A percentile compares a stretch with the other conserved stretches of the same genome.
These are phyloP conservation scores for Rhizopogon roseolus DNA, from an alignment of 768 basidiomycete genomes.

Conservation along the genomic window DNA sequence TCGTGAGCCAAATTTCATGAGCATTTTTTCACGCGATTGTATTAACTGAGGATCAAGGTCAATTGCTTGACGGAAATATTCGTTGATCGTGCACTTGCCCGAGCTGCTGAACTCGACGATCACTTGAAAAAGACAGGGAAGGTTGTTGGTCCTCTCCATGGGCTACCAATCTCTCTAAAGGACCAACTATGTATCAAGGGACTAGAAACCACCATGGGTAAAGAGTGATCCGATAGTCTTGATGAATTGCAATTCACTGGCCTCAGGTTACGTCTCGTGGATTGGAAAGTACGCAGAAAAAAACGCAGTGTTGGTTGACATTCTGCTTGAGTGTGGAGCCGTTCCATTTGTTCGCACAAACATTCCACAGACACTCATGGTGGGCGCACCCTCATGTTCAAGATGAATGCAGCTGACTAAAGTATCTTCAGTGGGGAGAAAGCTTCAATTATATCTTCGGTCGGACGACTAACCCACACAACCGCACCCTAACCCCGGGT, in stretches of 20 bases:
- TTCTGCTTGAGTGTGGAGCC: slow-evolving; percentile 62
- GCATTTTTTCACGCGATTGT: neutral
- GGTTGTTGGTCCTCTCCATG: slow-evolving; percentile 67
- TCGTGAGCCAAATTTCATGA: slow-evolving; percentile 36
- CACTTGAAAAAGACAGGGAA: slow-evolving; percentile 56
- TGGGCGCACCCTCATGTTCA: slow-evolving; percentile 16
- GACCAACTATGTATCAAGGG: slow-evolving; percentile 70
- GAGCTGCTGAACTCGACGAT: slow-evolving; percentile 70
- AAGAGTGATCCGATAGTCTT: slow-evolving; percentile 25
- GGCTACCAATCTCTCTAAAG: slow-evolving; percentile 70
- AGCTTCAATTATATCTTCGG: slow-evolving; percentile 78
- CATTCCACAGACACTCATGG: slow-evolving; percentile 72
- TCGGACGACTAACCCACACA: slow-evolving; percentile 70
- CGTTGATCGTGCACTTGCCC: slow-evolving; percentile 59
- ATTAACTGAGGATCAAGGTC: slow-evolving; percentile 34
- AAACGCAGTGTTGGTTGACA: slow-evolving; percentile 60
- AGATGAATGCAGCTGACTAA: neutral
- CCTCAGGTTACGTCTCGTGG: slow-evolving; percentile 59
- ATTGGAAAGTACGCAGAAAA: slow-evolving; percentile 53
- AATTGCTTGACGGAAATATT: slow-evolving; percentile 84
- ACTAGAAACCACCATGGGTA: slow-evolving; percentile 59
- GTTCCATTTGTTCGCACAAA: slow-evolving; percentile 32
- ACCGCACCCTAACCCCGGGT: slow-evolving; percentile 64
- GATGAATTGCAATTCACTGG: neutral
- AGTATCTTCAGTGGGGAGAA: slow-evolving; percentile 57